Conservation (phyloP, 306 rosid species). For the Aeschynomene evenia region DNA sequence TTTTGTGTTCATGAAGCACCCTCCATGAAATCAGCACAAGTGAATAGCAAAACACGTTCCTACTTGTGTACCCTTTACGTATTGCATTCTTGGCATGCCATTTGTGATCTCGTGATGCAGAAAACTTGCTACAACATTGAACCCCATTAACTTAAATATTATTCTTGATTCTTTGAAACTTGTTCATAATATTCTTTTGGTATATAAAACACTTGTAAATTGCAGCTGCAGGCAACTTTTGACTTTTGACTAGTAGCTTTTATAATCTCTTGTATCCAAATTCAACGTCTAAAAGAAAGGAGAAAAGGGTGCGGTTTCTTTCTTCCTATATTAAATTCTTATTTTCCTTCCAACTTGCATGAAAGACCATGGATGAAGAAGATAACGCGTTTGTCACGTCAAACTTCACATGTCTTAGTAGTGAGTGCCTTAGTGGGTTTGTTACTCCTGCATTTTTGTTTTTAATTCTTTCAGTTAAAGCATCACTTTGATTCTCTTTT, state of each 20-base stretch:
- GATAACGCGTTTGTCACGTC: slow-evolving; percentile 47
- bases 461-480: slow-evolving; percentile 62
- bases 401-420: slow-evolving; percentile 60
- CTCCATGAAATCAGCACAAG: not conserved
- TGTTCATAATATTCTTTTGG: not conserved
- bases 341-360: not conserved
- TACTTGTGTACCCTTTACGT: not conserved
- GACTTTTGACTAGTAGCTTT: slow-evolving; percentile 32
- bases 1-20: not conserved
- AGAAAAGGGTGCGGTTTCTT: not conserved
- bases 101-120: slow-evolving; percentile 21
- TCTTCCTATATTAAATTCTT: slow-evolving; percentile 9
- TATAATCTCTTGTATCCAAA: slow-evolving; percentile 11
- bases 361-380: slow-evolving; percentile 1
- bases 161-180: not conserved
- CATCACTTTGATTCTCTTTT: slow-evolving; percentile 34
- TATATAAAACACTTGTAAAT: not conserved
- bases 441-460: slow-evolving; percentile 48
- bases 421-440: slow-evolving; percentile 50
- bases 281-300: not conserved
- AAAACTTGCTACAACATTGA: not conserved
- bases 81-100: slow-evolving; percentile 17
- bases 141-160: not conserved
- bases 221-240: not conserved
- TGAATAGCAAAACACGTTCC: not conserved